Conservation (phyloP, 2,329 filamentous ascomycete species). For the Diaporthe velutina region DNA sequence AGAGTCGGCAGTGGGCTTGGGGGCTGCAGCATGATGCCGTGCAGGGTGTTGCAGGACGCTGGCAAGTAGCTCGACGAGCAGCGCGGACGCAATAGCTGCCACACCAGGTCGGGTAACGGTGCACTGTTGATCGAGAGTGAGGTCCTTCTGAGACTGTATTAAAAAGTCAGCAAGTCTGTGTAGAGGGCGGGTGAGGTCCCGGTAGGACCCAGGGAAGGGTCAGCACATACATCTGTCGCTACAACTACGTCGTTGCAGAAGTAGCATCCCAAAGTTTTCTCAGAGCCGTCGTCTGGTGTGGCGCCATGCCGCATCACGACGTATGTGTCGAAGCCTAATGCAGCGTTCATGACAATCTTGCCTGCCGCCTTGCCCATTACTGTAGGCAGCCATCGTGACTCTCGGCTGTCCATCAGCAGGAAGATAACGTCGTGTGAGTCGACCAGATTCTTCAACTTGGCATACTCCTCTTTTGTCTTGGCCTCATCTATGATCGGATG, state of each 20-base stretch:
- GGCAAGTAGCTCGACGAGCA: constrained; percentile 90
- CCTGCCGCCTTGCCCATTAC: constrained; percentile 93
- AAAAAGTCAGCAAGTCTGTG: constrained; percentile 43
- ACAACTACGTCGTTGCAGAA: constrained; percentile 99
- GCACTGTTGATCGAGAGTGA: constrained; percentile 97
- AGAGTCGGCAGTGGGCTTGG: constrained; percentile 51
- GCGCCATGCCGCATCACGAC: constrained; percentile 97
- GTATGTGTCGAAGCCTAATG: constrained; percentile 95
- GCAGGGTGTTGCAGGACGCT: constrained; percentile 90
- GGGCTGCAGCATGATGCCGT: constrained; percentile 72
- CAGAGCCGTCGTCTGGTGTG: constrained; percentile 65
- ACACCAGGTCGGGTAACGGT: constrained; percentile 95
- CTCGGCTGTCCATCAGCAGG: constrained; percentile 95
- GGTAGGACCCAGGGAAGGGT: not conserved
- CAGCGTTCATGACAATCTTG: constrained; percentile 97
- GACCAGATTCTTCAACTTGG: constrained; percentile 80
- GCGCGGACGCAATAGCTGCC: constrained; percentile 90
- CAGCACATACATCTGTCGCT: constrained; percentile 79
- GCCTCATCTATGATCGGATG: constrained; percentile 84
- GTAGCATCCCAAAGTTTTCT: constrained; percentile 88
- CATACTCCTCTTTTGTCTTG: constrained; percentile 80
- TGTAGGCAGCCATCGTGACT: constrained; percentile 95
- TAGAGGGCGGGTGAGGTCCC: constrained; percentile 53
- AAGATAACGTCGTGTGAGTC: constrained; percentile 92
- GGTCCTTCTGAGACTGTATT: constrained; percentile 86